Conservation (phyloP, 768 basidiomycete genomes). For the Termitomyces eurrhizus region DNA sequence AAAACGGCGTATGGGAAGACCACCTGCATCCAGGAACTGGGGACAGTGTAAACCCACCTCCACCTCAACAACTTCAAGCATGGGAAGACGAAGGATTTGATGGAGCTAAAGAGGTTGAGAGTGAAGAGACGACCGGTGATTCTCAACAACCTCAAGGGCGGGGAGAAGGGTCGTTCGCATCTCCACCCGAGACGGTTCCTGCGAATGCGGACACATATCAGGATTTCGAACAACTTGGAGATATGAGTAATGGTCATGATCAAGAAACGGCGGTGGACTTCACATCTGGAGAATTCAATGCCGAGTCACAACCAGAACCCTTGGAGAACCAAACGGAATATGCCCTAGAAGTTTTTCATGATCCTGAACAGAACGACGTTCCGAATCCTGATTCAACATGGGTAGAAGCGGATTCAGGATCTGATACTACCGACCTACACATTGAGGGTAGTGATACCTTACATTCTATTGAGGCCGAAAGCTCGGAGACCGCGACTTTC, state of each 20-base stretch:
- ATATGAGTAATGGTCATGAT: not conserved
- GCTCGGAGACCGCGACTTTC: not conserved
- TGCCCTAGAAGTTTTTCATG: not conserved
- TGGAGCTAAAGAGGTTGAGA: not conserved
- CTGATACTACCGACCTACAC: not conserved
- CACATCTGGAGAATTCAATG: not conserved
- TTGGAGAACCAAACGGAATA: not conserved
- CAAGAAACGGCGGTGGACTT: not conserved
- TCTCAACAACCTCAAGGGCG: not conserved
- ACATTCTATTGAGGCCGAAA: not conserved
- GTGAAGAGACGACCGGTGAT: not conserved
- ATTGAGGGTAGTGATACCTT: not conserved
- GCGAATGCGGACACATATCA: not conserved
- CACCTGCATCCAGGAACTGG: not conserved
- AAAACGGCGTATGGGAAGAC: not conserved
- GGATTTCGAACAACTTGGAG: not conserved
- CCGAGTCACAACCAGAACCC: not conserved
- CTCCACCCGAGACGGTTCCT: not conserved
- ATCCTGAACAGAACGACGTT: not conserved
- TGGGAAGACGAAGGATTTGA: not conserved
- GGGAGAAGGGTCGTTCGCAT: not conserved
- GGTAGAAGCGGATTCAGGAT: not conserved
- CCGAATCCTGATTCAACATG: not conserved
- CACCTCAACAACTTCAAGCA: not conserved
- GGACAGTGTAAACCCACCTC: not conserved